These are phyloP conservation scores for Aschersonia sp. DNA, from an alignment of 2,329 filamentous ascomycete species.

Conservation along the genomic window DNA sequence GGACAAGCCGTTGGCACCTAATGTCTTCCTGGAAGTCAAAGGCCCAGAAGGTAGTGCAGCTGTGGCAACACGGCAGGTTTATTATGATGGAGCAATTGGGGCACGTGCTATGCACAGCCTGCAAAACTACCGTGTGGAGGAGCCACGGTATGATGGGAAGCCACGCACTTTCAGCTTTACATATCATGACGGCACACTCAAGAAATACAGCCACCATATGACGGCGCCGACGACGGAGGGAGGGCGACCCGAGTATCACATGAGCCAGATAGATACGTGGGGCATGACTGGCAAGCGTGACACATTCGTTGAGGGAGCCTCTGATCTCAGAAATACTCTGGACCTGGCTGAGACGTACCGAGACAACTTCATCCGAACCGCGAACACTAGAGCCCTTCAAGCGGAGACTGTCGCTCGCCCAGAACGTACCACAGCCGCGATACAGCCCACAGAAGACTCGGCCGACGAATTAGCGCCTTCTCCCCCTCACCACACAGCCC, in stretches of 20 bases:
- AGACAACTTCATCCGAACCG: not conserved
- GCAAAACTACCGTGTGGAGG: slow-evolving; percentile 10
- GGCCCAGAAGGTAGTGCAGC: slow-evolving; percentile 14
- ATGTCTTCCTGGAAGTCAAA: slow-evolving; percentile 27
- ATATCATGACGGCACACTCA: not conserved
- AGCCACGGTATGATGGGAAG: not conserved
- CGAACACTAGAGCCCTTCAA: not conserved
- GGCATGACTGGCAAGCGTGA: not conserved
- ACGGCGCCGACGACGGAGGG: not conserved
- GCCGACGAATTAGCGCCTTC: too few relatives aligned
- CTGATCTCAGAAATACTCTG: not conserved
- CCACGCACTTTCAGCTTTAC: not conserved
- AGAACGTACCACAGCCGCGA: too few relatives aligned
- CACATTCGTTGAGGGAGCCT: not conserved
- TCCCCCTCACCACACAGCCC: too few relatives aligned
- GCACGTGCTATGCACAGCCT: slow-evolving; percentile 19
- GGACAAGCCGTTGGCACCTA: slow-evolving; percentile 18
- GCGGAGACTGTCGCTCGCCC: not conserved
- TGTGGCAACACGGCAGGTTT: slow-evolving; percentile 18
- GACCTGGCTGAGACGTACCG: not conserved
- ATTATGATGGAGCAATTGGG: slow-evolving; percentile 21
- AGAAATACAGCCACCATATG: not conserved
- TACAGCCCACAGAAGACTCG: too few relatives aligned
- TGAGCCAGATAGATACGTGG: not conserved
- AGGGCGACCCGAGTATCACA: not conserved